Base-by-base conservation (phyloP, 2,329 filamentous ascomycete genomes). In the Gnomoniopsis sp. region DNA sequence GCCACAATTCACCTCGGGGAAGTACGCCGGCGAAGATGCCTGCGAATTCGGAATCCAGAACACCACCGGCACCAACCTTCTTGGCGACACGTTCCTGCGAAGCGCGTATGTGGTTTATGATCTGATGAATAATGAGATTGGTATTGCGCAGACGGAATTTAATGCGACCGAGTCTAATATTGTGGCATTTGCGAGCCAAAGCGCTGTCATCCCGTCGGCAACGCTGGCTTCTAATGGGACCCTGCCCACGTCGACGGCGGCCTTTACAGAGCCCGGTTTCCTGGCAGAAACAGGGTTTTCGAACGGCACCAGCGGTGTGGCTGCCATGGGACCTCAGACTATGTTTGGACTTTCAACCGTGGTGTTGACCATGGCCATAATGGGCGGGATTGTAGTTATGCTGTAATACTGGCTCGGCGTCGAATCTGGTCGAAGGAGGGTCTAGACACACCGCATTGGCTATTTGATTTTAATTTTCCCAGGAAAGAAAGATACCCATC, bases 91-190 rank as follows among this genome's bases (percentile, higher is more conserved):
- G 0, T 86, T 86, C 66, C 69, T 86, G 34, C 78, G 83, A 55
- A 85, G 82, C 1, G 83, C 82, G 1, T 86, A 85, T 61, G 79
- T 85, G 6, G 82, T 85, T 8, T 86, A 84, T 62, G 83, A 86
- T 62, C 71, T 85, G 21, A 75, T 78, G 53, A 85, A 85, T 69
- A 81, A 84, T 66, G 72, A 85, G 65, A 74, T 86, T 57, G 82
- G 68, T 19, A 70, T 86, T 21, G 83, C 82, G 3, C 72, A 75
- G 17, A 84, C 83, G 12, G 74, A 82, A 60, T 84, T 85, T 69
- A 84, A 83, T 67, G 73, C 79, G 1, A 81, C 79, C 1, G 64
- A 70, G 8, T 76, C 75, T 44, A 79, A 82, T 57, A 70, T 84
- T 33, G 74, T 82, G 1, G 67, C 79, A 2, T 84, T 84, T 63